These are phyloP conservation scores for Amphichorda felina DNA, from an alignment of 2,329 filamentous ascomycete genomes.

Conservation along the genomic window DNA sequence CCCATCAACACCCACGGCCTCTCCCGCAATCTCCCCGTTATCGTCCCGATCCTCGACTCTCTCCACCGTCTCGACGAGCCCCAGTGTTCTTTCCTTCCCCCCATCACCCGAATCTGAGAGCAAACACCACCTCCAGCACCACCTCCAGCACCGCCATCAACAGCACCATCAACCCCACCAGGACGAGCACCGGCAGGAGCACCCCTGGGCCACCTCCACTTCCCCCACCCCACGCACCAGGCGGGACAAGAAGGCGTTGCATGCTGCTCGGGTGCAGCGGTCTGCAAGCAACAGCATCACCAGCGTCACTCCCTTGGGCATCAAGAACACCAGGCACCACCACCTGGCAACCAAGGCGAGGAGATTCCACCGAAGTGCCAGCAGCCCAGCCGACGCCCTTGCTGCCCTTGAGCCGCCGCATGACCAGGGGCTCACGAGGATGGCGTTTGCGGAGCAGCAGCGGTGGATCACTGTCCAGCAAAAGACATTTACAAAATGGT, in stretches of 20 bases:
- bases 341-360: constrained; percentile 4
- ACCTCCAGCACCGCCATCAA: not conserved
- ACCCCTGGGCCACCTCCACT: constrained; percentile 10
- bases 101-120: constrained; percentile 3
- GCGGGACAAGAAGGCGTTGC: constrained; percentile 35
- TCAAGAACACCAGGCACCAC: constrained; percentile 11
- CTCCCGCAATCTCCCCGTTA: not conserved
- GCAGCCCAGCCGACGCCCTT: constrained; percentile 27
- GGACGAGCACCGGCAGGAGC: constrained; percentile 5
- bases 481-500: constrained; percentile 98
- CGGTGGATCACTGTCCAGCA: constrained; percentile 76
- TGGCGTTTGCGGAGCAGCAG: constrained; percentile 54
- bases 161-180: too few relatives aligned
- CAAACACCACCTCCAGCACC: constrained; percentile 4
- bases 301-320: constrained; percentile 8
- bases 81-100: constrained; percentile 2
- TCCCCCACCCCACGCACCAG: constrained; percentile 20
- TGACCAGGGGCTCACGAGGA: constrained; percentile 41
- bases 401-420: constrained; percentile 33
- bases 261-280: constrained; percentile 35
- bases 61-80: constrained; percentile 1
- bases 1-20: constrained; percentile 2
- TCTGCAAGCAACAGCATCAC: constrained; percentile 19
- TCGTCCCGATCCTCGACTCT: constrained; percentile 4
- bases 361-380: constrained; percentile 19